Evolutionary conservation across 441 rosid genomes (phyloP).

Genomic region (Syzygium malaccense): DNA sequence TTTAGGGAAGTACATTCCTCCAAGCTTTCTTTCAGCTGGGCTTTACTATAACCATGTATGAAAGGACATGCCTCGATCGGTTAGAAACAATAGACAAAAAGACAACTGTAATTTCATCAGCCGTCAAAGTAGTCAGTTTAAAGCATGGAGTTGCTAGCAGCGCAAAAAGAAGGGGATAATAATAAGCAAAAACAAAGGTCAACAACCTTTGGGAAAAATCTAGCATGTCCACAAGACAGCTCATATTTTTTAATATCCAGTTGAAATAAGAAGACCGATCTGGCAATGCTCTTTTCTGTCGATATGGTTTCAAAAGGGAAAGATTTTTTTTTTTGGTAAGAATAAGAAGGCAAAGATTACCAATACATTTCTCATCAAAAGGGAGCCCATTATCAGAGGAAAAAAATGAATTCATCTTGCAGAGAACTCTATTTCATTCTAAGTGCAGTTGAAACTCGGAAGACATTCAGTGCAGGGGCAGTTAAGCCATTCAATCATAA

Average conservation of each 20-base stretch:
- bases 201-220: not conserved
- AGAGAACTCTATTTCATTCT: not conserved
- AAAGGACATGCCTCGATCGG: not conserved
- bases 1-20: constrained; percentile 96
- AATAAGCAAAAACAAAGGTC: not conserved
- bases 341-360: not conserved
- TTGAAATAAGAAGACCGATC: not conserved
- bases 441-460: not conserved
- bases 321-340: not conserved
- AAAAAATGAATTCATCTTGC: not conserved
- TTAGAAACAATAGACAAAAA: not conserved
- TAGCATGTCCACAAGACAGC: not conserved
- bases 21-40: constrained; percentile 93
- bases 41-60: constrained; percentile 95
- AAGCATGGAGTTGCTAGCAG: not conserved
- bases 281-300: not conserved
- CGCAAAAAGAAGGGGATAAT: not conserved
- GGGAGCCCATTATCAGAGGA: not conserved
- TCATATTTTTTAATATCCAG: not conserved
- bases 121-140: not conserved
- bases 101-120: not conserved
- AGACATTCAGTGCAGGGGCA: not conserved
- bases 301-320: not conserved
- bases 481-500: not conserved
- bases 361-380: not conserved